These are phyloP conservation scores for Colletotrichum noveboracense DNA, from an alignment of 2,329 filamentous ascomycete species.

Conservation along the genomic window DNA sequence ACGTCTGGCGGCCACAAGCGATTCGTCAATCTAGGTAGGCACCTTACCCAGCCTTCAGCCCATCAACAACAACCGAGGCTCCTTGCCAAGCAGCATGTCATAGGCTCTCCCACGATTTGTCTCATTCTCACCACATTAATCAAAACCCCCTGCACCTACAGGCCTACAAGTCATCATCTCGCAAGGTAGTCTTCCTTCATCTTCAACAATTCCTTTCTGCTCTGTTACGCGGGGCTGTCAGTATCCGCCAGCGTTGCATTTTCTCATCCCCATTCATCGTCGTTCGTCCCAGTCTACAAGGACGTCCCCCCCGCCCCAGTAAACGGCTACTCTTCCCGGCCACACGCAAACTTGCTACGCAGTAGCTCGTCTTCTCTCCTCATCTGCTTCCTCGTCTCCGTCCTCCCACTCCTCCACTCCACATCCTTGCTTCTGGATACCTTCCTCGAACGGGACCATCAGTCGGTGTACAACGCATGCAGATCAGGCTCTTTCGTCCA, in stretches of 20 bases:
- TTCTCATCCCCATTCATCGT: not conserved
- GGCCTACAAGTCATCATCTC: not conserved
- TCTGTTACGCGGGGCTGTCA: not conserved
- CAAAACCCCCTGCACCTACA: not conserved
- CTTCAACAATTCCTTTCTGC: not conserved
- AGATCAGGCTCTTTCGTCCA: not conserved
- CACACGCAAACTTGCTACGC: not conserved
- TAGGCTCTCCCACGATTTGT: not conserved
- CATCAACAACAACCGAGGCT: slow-evolving; percentile 1
- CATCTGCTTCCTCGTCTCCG: not conserved
- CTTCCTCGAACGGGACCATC: not conserved
- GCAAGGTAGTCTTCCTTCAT: not conserved
- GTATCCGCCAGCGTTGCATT: not conserved
- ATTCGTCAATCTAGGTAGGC: not conserved
- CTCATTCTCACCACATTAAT: not conserved
- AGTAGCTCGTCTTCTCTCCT: not conserved
- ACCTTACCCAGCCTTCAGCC: not conserved
- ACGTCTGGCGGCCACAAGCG: not conserved
- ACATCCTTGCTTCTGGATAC: not conserved
- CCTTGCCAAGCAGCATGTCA: not conserved
- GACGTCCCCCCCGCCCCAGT: not conserved
- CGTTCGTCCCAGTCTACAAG: not conserved
- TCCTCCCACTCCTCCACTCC: not conserved
- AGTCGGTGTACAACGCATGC: not conserved
- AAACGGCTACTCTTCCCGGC: not conserved